Percentiles rank a stretch among this genome's conserved stretches.
Conservation (phyloP, 78 protist species). For the Dictyostelium firmibasis region DNA sequence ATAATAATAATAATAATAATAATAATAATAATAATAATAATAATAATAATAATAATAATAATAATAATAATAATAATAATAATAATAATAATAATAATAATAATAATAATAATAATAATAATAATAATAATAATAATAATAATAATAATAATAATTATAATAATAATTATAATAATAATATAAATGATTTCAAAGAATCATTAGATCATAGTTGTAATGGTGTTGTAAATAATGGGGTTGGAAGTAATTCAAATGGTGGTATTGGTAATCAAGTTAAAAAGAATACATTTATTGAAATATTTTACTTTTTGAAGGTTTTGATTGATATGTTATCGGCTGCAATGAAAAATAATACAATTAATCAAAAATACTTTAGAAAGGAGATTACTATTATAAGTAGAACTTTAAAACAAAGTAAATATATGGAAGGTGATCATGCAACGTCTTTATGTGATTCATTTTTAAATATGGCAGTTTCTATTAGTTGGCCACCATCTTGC, state of each 20-base stretch:
- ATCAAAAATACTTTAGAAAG: constrained; percentile 39
- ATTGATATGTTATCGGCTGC: constrained; percentile 71
- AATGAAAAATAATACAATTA: constrained; percentile 60
- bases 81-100: not conserved
- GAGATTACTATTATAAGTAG: constrained; percentile 39
- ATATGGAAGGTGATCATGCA: constrained; percentile 60
- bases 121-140: not conserved
- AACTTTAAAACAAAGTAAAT: constrained; percentile 49
- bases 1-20: no score
- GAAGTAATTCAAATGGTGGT: not conserved
- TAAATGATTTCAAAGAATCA: not conserved
- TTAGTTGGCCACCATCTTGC: constrained; percentile 83
- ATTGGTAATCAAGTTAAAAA: not conserved
- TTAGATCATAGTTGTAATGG: not conserved
- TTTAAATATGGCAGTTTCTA: constrained; percentile 57
- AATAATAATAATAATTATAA: not conserved
- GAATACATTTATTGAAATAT: constrained; percentile 35
- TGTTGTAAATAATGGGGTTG: not conserved
- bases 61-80: no score
- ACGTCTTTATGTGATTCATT: constrained; percentile 61
- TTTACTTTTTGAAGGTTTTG: constrained; percentile 64
- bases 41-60: no score
- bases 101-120: not conserved
- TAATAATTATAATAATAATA: not conserved
- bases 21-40: no score